phyloP scores from a whole-genome alignment of 2,329 filamentous ascomycete genomes.

The Leptoxyphium fumago region DNA sequence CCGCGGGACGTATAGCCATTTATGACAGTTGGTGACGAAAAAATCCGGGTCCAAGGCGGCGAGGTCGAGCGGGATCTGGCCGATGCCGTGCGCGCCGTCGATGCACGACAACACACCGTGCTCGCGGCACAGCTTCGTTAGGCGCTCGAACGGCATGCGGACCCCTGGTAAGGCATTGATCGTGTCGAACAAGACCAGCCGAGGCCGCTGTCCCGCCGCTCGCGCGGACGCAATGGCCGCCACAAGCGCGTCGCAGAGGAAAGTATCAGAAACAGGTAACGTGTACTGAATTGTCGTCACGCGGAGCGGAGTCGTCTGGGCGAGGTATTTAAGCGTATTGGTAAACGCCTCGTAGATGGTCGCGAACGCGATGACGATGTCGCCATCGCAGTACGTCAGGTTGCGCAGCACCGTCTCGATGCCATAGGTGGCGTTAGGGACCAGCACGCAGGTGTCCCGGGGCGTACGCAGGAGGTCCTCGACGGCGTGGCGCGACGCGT shows the following conservation, averaged over 20 bases:
- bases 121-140: constrained; percentile 48
- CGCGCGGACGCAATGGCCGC: constrained; percentile 38
- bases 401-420: constrained; percentile 63
- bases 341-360: constrained; percentile 63
- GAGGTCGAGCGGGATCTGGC: constrained; percentile 58
- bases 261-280: constrained; percentile 55
- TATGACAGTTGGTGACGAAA: constrained; percentile 70
- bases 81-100: constrained; percentile 70
- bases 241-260: constrained; percentile 46
- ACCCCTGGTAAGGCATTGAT: constrained; percentile 64
- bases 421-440: constrained; percentile 62
- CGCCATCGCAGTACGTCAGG: constrained; percentile 49
- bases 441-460: constrained; percentile 52
- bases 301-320: constrained; percentile 44
- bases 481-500: constrained; percentile 47
- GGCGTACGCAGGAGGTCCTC: constrained; percentile 50
- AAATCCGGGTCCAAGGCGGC: constrained; percentile 56
- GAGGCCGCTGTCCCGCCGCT: constrained; percentile 43
- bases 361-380: constrained; percentile 61
- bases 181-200: constrained; percentile 58
- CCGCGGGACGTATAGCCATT: constrained; percentile 69
- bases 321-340: constrained; percentile 52
- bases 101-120: constrained; percentile 55
- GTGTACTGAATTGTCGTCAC: constrained; percentile 41
- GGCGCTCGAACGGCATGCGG: constrained; percentile 55